Evolutionary conservation across 345 rosid genomes (phyloP), one percentile per base, ranked within the genome.

Genomic region (Rhodamnia argentea): DNA sequence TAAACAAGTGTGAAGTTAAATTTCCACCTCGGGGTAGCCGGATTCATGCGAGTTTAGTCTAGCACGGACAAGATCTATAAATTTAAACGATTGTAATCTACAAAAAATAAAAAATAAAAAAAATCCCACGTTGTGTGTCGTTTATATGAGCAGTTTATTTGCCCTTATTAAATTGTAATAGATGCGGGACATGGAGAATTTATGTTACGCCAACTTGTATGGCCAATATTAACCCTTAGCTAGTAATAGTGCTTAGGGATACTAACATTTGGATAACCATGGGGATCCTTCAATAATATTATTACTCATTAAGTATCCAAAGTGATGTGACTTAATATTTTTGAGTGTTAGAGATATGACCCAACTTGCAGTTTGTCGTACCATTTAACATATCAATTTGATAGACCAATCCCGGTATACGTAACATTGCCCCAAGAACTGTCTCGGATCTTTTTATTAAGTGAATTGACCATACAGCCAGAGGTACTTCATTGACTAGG

Each of bases 121-220:
- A 52, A 60, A 64, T 29, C 23, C 23, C 23, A 16, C 3, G 0
- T 64, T 64, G 0, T 16, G 20, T 10, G 0, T 29, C 12, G 20
- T 29, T 29, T 29, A 32, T 16, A 62, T 29, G 75, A 37, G 75
- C 5, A 9, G 22, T 13, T 14, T 62, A 29, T 15, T 7, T 62
- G 22, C 22, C 10, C 75, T n/a, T 62, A 29, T 29, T 15, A 3
- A 1, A 1, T 29, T 7, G 22, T 62, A 29, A 29, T 32, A 62
- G 22, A 29, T 4, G 5, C 15, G 42, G 40, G 75, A 62, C 0
- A 8, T 62, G 29, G 13, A 29, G 20, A 29, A 62, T 62, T 62
- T 29, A 29, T 10, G 29, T 27, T 27, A 29, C 42, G 26, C n/a
- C 40, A 7, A 32, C 74, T 60, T 27, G 9, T 13, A 60, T 29